Evolutionary conservation across 768 basidiomycete genomes (phyloP).

Genomic region (Xerocomellus intermedius): DNA sequence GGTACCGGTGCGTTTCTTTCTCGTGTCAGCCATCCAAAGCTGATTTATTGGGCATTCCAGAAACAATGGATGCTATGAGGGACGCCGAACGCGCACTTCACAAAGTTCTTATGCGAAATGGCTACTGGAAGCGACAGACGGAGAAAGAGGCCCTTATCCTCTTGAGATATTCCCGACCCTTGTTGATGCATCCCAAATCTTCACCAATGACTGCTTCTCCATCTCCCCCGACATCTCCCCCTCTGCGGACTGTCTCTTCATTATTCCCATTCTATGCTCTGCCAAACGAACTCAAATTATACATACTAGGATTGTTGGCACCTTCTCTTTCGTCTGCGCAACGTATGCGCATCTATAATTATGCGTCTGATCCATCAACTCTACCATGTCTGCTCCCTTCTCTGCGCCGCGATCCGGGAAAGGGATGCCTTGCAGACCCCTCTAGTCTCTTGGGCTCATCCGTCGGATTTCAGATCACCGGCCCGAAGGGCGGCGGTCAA

Average conservation of each 20-base stretch:
- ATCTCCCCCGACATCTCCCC: slow-evolving; percentile 15
- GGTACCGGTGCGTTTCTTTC: slow-evolving; percentile 7
- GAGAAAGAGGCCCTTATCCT: slow-evolving; percentile 51
- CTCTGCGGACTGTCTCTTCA: slow-evolving; percentile 15
- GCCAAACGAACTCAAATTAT: slow-evolving; percentile 56
- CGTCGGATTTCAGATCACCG: slow-evolving; percentile 6
- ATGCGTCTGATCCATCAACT: slow-evolving; percentile 48
- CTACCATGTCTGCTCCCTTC: slow-evolving; percentile 44
- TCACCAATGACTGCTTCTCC: slow-evolving; percentile 11
- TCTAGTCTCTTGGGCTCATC: slow-evolving; percentile 17
- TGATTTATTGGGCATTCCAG: slow-evolving; percentile 10
- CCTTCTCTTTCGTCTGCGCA: slow-evolving; percentile 58
- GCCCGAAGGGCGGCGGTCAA: slow-evolving; percentile 13
- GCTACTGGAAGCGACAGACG: slow-evolving; percentile 42
- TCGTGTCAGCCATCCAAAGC: slow-evolving; percentile 14
- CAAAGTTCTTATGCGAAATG: slow-evolving; percentile 46
- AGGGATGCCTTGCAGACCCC: slow-evolving; percentile 20
- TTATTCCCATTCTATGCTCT: slow-evolving; percentile 41
- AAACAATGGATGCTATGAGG: slow-evolving; percentile 32
- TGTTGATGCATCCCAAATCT: slow-evolving; percentile 39
- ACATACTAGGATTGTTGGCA: slow-evolving; percentile 55
- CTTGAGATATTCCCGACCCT: slow-evolving; percentile 46
- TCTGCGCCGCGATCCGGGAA: slow-evolving; percentile 24
- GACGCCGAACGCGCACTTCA: slow-evolving; percentile 36
- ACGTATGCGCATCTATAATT: slow-evolving; percentile 52